Evolutionary conservation across 768 basidiomycete genomes (phyloP).

Genomic region (Aureoboletus auriporus): DNA sequence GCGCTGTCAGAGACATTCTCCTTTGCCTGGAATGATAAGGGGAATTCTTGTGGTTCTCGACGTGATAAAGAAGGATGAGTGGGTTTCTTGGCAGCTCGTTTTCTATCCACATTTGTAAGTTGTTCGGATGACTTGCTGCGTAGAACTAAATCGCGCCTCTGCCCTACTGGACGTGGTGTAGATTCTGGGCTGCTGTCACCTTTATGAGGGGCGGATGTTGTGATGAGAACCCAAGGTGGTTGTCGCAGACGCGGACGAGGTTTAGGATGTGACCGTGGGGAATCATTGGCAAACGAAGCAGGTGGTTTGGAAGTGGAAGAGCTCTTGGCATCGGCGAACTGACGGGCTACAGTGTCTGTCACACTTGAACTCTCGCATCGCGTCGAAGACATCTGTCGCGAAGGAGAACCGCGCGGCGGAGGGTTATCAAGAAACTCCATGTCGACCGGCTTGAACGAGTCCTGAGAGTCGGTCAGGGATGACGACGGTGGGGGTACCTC

Average conservation of each 20-base stretch:
- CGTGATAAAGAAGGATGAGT: not conserved
- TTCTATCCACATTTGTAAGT: not conserved
- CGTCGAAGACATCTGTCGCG: conserved; percentile 1
- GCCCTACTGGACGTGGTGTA: conserved; percentile 13
- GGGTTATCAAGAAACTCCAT: conserved; percentile 3
- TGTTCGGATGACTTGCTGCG: conserved; percentile 6
- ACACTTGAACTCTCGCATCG: not conserved
- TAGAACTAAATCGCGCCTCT: conserved; percentile 1
- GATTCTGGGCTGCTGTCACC: conserved; percentile 12
- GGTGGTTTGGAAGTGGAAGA: conserved; percentile 6
- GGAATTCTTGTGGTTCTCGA: conserved; percentile 22
- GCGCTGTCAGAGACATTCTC: conserved; percentile 15
- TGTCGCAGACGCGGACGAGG: conserved; percentile 17
- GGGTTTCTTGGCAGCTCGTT: conserved; percentile 11
- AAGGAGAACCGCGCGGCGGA: not conserved
- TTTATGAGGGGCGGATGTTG: not conserved
- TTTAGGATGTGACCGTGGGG: not conserved
- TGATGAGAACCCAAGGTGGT: conserved; percentile 8
- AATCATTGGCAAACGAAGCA: not conserved
- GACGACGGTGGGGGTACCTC: conserved; percentile 19
- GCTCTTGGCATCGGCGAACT: not conserved
- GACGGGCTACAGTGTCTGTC: not conserved
- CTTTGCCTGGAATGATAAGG: conserved; percentile 20
- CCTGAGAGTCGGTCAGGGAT: conserved; percentile 22
- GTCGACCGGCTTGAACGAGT: conserved; percentile 15